Percentiles rank a stretch among this genome's conserved stretches.
phyloP scores from a whole-genome alignment of 306 rosid genomes.

The Alnus rubra region DNA sequence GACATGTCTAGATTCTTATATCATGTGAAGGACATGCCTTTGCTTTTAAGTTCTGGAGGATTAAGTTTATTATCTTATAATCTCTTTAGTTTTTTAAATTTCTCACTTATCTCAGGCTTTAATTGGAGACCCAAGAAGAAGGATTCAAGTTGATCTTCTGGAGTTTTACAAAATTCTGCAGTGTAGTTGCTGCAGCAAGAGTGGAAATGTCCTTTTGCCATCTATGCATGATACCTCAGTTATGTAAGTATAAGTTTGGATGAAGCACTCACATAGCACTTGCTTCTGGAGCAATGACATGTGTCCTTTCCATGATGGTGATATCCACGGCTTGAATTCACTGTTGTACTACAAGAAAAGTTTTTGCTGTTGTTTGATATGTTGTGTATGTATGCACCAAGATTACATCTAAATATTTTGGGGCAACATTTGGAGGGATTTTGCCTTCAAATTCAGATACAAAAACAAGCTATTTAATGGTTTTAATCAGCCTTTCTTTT shows the following conservation, averaged over 20 bases:
- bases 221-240: conserved; percentile 85
- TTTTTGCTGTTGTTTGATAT: neutral
- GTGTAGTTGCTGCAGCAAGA: conserved; percentile 75
- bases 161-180: conserved; percentile 67
- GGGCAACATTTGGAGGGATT: neutral
- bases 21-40: conserved; percentile 7
- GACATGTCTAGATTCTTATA: neutral
- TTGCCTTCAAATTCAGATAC: neutral
- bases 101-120: conserved; percentile 53
- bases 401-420: neutral
- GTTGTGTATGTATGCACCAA: neutral
- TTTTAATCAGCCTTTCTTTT: neutral
- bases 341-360: neutral
- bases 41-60: conserved; percentile 3
- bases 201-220: conserved; percentile 50
- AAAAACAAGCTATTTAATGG: neutral
- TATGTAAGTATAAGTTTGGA: conserved; percentile 54
- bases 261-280: neutral
- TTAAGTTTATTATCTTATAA: neutral
- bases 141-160: conserved; percentile 86
- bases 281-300: neutral
- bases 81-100: conserved; percentile 17
- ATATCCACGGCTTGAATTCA: neutral
- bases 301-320: neutral
- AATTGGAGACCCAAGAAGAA: conserved; percentile 84